phyloP scores from a whole-genome alignment of 805 yeast genomes.

The Metschnikowia koreensis region DNA sequence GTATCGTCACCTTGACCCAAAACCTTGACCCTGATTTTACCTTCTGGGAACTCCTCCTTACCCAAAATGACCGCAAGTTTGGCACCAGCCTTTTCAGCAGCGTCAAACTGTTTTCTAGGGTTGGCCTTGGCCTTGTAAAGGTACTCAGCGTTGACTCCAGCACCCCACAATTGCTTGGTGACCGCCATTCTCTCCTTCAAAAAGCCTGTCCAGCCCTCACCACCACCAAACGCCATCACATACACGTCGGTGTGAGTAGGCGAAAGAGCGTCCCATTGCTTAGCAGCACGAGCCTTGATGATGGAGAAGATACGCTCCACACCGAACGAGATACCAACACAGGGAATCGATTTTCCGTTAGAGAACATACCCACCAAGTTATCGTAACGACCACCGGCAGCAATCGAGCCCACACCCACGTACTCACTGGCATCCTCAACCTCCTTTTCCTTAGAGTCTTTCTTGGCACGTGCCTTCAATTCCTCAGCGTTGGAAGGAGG shows the following conservation, averaged over 20 bases:
- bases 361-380: slow-evolving; percentile 96
- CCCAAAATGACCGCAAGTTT: slow-evolving; percentile 90
- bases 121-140: slow-evolving; percentile 91
- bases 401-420: slow-evolving; percentile 97
- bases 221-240: slow-evolving; percentile 98
- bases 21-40: slow-evolving; percentile 79
- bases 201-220: slow-evolving; percentile 93
- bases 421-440: slow-evolving; percentile 94
- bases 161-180: slow-evolving; percentile 79
- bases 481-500: slow-evolving; percentile 82
- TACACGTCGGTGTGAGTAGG: slow-evolving; percentile 89
- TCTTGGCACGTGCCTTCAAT: slow-evolving; percentile 48
- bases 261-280: slow-evolving; percentile 60
- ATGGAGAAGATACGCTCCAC: slow-evolving; percentile 92
- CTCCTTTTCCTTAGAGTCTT: slow-evolving; percentile 42
- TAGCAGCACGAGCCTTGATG: slow-evolving; percentile 70
- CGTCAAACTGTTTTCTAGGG: slow-evolving; percentile 94
- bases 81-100: slow-evolving; percentile 94
- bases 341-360: slow-evolving; percentile 88
- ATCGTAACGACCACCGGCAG: slow-evolving; percentile 99
- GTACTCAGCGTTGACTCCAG: slow-evolving; percentile 88
- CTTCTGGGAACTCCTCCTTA: slow-evolving; percentile 85
- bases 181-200: slow-evolving; percentile 87
- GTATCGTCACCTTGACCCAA: slow-evolving; percentile 83
- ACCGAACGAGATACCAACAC: slow-evolving; percentile 97